Evolutionary conservation across 2,329 filamentous ascomycete species (phyloP), one percentile per base, ranked within the genome.

Genomic region (Fusarium cyanostomum): DNA sequence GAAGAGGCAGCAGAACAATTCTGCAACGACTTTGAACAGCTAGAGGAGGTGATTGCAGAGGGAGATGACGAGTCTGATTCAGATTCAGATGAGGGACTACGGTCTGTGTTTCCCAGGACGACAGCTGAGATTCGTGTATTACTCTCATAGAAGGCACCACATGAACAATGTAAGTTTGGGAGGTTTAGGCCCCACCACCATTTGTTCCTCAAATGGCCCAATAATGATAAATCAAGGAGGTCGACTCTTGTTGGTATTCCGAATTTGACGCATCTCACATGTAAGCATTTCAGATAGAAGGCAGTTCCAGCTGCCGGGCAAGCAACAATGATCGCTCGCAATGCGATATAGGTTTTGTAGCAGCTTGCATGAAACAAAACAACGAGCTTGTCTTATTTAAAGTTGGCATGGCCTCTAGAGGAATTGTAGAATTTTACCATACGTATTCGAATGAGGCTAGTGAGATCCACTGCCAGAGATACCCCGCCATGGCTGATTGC

Each of bases 1-100:
- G 92, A 96, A 69, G 86, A 91, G 64, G 94, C 94, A 0, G 91
- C 93, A 1, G 89, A 92, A 67, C 84, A 81, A 50, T 99, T 99
- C 77, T 96, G 93, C 67, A 83, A 85, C 28, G 91, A 95, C 69
- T 99, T 98, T 77, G 92, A 86, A 71, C 79, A 81, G 48, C 72
- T 86, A 3, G 85, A 88, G 68, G 77, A 80, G 46, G 73, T 82
- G 50, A 77, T 87, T 30, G 73, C 80, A 28, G 73, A 78, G 7
- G 24, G 81, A 82, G 60, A 77, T 3, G 81, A 84, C 45, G 77
- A 78, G 5, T 56, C 48, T 12, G 43, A 60, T 35, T 64, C 59
- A 8, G 70, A 61, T 8, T 69, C 68, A 1, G 70, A 67, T 4
- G 73, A 75, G 8, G 46, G 53, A 5, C 48, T 77, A 15, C 70